A percentile compares a stretch with the other conserved stretches of the same genome.
Evolutionary conservation across 78 protist species (phyloP).

Genomic region (Pigoraptor vietnamica): DNA sequence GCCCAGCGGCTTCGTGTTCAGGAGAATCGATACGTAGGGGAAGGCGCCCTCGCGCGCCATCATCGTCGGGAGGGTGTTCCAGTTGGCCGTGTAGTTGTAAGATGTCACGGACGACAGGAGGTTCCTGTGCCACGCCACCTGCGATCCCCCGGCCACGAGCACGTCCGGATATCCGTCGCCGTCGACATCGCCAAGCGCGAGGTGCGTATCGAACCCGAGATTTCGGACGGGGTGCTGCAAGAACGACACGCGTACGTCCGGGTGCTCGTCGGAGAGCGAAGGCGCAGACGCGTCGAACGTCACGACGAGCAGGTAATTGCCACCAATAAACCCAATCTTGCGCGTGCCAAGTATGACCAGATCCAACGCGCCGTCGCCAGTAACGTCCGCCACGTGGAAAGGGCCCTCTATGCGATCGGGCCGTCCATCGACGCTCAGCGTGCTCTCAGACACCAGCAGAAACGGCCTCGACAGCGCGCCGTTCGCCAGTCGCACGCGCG

Average conservation of each 20-base stretch:
- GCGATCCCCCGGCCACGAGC: background rate
- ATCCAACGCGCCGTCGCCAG: background rate
- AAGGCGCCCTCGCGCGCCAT: background rate
- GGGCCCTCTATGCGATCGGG: background rate
- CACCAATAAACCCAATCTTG: background rate
- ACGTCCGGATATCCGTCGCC: background rate
- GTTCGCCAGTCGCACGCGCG: background rate
- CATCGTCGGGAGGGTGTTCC: background rate
- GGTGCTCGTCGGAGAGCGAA: background rate
- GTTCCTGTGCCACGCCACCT: background rate
- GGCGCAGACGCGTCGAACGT: background rate
- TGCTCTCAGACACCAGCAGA: background rate
- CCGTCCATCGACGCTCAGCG: too few relatives aligned
- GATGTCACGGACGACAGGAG: background rate
- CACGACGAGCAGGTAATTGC: background rate
- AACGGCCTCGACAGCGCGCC: background rate
- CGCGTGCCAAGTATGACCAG: background rate
- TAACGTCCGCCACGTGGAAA: background rate
- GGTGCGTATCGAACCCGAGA: background rate
- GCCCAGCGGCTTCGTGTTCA: background rate
- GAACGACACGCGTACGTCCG: background rate
- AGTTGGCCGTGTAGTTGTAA: background rate
- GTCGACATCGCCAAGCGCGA: background rate
- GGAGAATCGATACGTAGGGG: background rate
- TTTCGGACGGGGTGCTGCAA: background rate